Percentiles rank a stretch among this genome's conserved stretches.
Conservation (phyloP, 805 yeast species). For the Saccharomyces mikatae region DNA sequence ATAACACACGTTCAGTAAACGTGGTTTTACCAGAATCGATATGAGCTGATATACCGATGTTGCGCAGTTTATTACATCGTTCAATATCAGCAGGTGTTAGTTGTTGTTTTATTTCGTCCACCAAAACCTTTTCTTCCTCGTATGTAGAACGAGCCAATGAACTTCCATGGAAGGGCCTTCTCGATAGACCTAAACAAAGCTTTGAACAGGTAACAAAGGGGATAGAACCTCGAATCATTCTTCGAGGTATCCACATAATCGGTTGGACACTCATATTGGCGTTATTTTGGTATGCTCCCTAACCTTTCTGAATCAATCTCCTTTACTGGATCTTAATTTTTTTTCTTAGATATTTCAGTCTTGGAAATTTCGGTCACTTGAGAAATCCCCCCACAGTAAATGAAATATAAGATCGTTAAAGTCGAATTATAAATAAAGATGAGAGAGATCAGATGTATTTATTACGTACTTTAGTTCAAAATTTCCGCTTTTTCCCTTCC, state of each 20-base stretch:
- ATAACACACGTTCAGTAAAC: conserved; percentile 92
- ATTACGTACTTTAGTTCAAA: no score
- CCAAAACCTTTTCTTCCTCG: conserved; percentile 64
- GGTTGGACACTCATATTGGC: not conserved
- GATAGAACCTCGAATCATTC: not conserved
- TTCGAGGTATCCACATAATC: not conserved
- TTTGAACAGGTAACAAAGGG: not conserved
- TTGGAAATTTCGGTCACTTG: not conserved
- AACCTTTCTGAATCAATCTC: not conserved
- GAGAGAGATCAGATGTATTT: no score
- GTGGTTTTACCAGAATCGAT: conserved; percentile 98
- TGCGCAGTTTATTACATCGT: conserved; percentile 60
- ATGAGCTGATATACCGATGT: conserved; percentile 96
- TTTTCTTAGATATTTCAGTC: not conserved
- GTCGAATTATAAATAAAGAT: no score
- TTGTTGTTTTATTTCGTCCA: conserved; percentile 46
- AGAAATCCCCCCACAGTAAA: not conserved
- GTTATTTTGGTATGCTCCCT: not conserved
- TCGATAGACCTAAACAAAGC: not conserved
- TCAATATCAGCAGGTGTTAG: conserved; percentile 45
- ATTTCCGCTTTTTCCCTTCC: not conserved
- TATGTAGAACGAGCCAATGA: conserved; percentile 33
- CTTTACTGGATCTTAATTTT: not conserved
- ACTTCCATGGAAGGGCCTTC: conserved; percentile 11
- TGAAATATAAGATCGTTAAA: not conserved